Percentiles rank a stretch among this genome's conserved stretches.
These are phyloP conservation scores for Colletotrichum sp. DNA, from an alignment of 2,329 filamentous ascomycete species.

Conservation along the genomic window DNA sequence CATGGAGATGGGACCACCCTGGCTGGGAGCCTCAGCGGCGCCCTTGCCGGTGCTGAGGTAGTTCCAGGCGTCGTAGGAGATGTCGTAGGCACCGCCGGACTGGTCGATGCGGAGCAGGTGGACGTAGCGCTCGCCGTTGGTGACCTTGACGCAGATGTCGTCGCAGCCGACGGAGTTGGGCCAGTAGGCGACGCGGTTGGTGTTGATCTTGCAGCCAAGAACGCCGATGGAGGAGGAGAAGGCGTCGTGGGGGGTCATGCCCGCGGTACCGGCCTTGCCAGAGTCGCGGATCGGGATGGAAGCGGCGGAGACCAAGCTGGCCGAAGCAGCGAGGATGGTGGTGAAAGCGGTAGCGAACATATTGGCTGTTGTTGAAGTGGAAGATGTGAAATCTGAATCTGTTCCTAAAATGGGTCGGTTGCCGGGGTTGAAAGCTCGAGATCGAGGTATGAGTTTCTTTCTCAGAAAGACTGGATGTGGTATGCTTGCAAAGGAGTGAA, in stretches of 20 bases:
- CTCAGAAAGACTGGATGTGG: constrained; percentile 3
- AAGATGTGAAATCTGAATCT: background rate
- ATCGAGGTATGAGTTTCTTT: background rate
- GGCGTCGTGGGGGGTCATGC: constrained; percentile 59
- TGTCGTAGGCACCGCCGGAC: constrained; percentile 61
- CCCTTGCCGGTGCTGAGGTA: constrained; percentile 56
- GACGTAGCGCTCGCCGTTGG: constrained; percentile 51
- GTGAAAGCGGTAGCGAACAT: constrained; percentile 32
- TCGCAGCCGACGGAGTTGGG: constrained; percentile 57
- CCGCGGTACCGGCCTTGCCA: constrained; percentile 31
- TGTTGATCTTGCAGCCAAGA: constrained; percentile 65
- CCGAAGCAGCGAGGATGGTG: constrained; percentile 32
- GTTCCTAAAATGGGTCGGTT: background rate
- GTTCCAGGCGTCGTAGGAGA: constrained; percentile 68
- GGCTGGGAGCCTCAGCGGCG: constrained; percentile 48
- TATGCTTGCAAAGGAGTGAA: constrained; percentile 19
- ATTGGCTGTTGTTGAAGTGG: constrained; percentile 13
- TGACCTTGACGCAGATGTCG: constrained; percentile 61
- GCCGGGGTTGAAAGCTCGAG: background rate
- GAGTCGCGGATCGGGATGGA: constrained; percentile 24
- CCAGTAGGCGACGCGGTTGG: constrained; percentile 67
- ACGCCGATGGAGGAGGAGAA: constrained; percentile 64
- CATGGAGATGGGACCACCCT: constrained; percentile 57
- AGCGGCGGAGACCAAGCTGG: constrained; percentile 28
- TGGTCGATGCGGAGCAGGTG: constrained; percentile 64